Conservation (phyloP, 768 basidiomycete genomes). For the Hebeloma cylindrosporum region DNA sequence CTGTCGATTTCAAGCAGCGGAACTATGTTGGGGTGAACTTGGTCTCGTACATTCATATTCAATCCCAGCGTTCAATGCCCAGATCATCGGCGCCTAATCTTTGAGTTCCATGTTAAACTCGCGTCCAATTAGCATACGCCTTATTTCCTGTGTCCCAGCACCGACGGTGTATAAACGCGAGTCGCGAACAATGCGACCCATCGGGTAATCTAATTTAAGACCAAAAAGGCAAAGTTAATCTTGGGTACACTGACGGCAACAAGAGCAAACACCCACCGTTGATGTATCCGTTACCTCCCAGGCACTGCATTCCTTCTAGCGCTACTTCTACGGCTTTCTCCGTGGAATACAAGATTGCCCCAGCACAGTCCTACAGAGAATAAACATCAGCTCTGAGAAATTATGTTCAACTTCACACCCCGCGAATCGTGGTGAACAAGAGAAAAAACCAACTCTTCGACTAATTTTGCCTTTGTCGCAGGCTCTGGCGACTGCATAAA, state of each 20-base stretch:
- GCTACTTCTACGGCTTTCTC: conserved; percentile 92
- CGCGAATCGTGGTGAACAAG: background rate
- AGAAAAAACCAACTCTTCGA: conserved; percentile 55
- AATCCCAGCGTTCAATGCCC: background rate
- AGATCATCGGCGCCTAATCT: conserved; percentile 16
- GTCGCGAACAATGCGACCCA: conserved; percentile 85
- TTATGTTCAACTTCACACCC: background rate
- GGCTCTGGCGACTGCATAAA: conserved; percentile 89
- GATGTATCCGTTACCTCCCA: conserved; percentile 95
- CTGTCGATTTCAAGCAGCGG: background rate
- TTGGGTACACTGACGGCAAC: background rate
- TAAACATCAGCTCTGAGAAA: conserved; percentile 2
- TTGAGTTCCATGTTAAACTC: conserved; percentile 80
- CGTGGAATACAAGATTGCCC: conserved; percentile 90
- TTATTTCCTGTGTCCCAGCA: conserved; percentile 95
- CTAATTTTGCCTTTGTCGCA: conserved; percentile 82
- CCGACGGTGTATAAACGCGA: conserved; percentile 90
- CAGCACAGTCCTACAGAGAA: conserved; percentile 80
- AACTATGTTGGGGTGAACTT: background rate
- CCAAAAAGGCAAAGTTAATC: conserved; percentile 6
- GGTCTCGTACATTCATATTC: background rate
- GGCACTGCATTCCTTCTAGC: conserved; percentile 88
- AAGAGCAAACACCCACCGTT: conserved; percentile 54
- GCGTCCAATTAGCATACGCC: conserved; percentile 91
- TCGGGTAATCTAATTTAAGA: conserved; percentile 70